A percentile compares a stretch with the other conserved stretches of the same genome.
Conservation (phyloP, 768 basidiomycete genomes). For the Hemileccinum impolitum region DNA sequence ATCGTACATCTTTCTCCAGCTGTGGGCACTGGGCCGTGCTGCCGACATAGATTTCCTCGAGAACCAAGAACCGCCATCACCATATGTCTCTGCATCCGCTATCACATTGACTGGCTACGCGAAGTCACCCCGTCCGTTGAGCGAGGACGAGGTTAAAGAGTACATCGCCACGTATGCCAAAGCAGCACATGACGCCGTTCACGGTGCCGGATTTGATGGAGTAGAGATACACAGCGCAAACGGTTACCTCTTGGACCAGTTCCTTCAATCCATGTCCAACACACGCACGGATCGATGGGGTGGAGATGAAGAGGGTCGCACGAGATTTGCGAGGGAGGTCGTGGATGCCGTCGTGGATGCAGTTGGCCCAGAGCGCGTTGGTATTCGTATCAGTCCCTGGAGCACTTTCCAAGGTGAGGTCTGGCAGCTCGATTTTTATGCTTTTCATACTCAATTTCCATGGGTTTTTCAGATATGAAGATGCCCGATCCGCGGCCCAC, state of each 20-base stretch:
- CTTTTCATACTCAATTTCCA: background rate
- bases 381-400: conserved; percentile 59
- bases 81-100: conserved; percentile 34
- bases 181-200: conserved; percentile 34
- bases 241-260: conserved; percentile 56
- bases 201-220: conserved; percentile 44
- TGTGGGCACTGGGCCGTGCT: conserved; percentile 57
- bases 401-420: conserved; percentile 35
- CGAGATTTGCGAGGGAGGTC: conserved; percentile 54
- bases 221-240: conserved; percentile 43
- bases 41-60: conserved; percentile 34
- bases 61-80: conserved; percentile 27
- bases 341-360: conserved; percentile 47
- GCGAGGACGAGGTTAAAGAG: conserved; percentile 31
- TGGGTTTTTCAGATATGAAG: conserved; percentile 40
- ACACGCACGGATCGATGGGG: conserved; percentile 64
- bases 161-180: conserved; percentile 28
- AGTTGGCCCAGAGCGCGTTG: conserved; percentile 53
- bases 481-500: conserved; percentile 54
- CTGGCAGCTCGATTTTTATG: background rate
- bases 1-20: conserved; percentile 45
- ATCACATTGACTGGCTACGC: conserved; percentile 20
- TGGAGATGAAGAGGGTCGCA: conserved; percentile 58
- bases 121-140: conserved; percentile 16
- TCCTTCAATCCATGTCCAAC: conserved; percentile 57